Evolutionary conservation across 2,329 filamentous ascomycete genomes (phyloP).

Genomic region (Xylariaceae sp.): DNA sequence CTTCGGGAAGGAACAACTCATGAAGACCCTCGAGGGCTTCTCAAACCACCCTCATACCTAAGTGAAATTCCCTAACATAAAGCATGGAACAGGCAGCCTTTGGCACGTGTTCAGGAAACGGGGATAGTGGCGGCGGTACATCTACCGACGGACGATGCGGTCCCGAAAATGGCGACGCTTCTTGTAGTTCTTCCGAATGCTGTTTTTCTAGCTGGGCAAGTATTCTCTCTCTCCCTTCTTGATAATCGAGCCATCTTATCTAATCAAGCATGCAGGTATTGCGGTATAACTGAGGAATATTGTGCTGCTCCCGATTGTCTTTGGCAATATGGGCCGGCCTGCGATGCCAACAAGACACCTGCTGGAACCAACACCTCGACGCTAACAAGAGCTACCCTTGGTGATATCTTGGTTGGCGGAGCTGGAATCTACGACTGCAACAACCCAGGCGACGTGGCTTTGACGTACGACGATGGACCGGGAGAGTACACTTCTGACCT

Average conservation of each 20-base stretch:
- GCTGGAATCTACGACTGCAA: conserved; percentile 52
- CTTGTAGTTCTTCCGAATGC: conserved; percentile 33
- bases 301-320: conserved; percentile 60
- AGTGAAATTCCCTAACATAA: no score
- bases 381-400: conserved; percentile 48
- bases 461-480: conserved; percentile 67
- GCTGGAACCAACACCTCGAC: conserved; percentile 51
- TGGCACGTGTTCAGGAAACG: conserved; percentile 9
- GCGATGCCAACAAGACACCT: conserved; percentile 54
- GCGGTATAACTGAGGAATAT: conserved; percentile 49
- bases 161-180: conserved; percentile 27
- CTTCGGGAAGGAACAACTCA: no score
- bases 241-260: not conserved
- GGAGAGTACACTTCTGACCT: conserved; percentile 57
- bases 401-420: conserved; percentile 51
- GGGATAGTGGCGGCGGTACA: conserved; percentile 21
- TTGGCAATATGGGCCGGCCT: conserved; percentile 56
- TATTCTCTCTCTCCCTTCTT: not conserved
- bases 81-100: no score
- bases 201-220: conserved; percentile 38
- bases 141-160: conserved; percentile 44
- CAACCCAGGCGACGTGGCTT: conserved; percentile 56
- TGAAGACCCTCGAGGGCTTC: no score
- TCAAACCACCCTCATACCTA: no score
- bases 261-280: conserved; percentile 38